Conservation (phyloP, 2,329 filamentous ascomycete species). For the Penicillium decumbens region DNA sequence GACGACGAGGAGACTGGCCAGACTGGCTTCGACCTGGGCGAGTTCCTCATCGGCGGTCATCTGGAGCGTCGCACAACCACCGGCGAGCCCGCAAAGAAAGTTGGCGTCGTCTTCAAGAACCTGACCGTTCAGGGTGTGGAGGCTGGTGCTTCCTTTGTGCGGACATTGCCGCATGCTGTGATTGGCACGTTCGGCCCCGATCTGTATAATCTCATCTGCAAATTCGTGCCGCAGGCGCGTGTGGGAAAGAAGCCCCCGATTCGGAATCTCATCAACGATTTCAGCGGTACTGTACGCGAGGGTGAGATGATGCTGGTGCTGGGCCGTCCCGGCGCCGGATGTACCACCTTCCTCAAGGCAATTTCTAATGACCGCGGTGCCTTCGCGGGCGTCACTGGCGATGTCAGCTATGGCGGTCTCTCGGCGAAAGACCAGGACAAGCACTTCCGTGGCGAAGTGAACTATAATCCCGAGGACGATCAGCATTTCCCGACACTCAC, state of each 20-base stretch:
- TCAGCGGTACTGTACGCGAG: constrained; percentile 62
- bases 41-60: constrained; percentile 69
- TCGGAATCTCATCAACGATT: constrained; percentile 59
- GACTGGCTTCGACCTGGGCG: constrained; percentile 57
- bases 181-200: constrained; percentile 77
- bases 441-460: constrained; percentile 68
- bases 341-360: constrained; percentile 71
- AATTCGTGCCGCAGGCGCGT: constrained; percentile 50
- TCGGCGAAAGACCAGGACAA: constrained; percentile 63
- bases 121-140: constrained; percentile 69
- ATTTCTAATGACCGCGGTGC: constrained; percentile 65
- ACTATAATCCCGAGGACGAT: constrained; percentile 74
- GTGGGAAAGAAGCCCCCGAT: constrained; percentile 48
- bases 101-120: constrained; percentile 72
- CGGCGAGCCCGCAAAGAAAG: constrained; percentile 66
- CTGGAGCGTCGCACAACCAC: constrained; percentile 65
- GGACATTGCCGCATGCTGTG: constrained; percentile 68
- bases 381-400: constrained; percentile 63
- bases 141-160: constrained; percentile 63
- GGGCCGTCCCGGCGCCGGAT: constrained; percentile 68
- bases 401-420: constrained; percentile 69
- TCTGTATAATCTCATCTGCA: constrained; percentile 60
- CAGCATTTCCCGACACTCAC: constrained; percentile 68
- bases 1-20: constrained; percentile 14
- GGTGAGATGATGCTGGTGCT: constrained; percentile 63